phyloP scores from a whole-genome alignment of 1,284 basidiomycete species.

The Cryptococcus amylolentus region DNA sequence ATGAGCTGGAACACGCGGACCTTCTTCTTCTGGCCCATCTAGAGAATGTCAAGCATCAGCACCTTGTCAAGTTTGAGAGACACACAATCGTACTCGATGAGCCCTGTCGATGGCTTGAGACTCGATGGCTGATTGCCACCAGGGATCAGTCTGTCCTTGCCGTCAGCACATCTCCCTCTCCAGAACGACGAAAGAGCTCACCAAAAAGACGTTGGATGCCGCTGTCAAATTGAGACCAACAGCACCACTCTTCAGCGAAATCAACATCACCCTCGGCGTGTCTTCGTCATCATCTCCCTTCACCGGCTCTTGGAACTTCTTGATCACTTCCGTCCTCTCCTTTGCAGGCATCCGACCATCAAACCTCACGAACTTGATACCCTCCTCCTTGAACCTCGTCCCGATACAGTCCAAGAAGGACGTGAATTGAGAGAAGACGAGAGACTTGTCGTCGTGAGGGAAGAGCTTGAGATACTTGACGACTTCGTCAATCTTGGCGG shows the following conservation, averaged over 20 bases:
- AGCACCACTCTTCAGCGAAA: conserved; percentile 73
- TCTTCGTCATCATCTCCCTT: conserved; percentile 34
- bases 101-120: conserved; percentile 77
- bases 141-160: conserved; percentile 58
- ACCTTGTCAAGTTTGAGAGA: background rate
- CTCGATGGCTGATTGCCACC: conserved; percentile 76
- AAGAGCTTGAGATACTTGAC: conserved; percentile 67
- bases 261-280: conserved; percentile 75
- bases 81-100: conserved; percentile 53
- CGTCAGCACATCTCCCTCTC: conserved; percentile 29
- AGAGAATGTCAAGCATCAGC: background rate
- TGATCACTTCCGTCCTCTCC: conserved; percentile 58
- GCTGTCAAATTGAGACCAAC: conserved; percentile 83
- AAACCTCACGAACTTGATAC: conserved; percentile 71
- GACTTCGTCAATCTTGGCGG: conserved; percentile 78
- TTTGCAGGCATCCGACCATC: conserved; percentile 77
- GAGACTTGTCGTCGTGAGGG: conserved; percentile 66
- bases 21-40: conserved; percentile 71
- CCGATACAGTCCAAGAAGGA: conserved; percentile 76
- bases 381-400: conserved; percentile 62
- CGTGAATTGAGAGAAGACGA: conserved; percentile 83
- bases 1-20: conserved; percentile 85
- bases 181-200: conserved; percentile 51
- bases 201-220: conserved; percentile 82
- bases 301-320: conserved; percentile 66